Evolutionary conservation across 139 green algal species (phyloP), one percentile per base, ranked within the genome.

Genomic region (Chlorella sp.): DNA sequence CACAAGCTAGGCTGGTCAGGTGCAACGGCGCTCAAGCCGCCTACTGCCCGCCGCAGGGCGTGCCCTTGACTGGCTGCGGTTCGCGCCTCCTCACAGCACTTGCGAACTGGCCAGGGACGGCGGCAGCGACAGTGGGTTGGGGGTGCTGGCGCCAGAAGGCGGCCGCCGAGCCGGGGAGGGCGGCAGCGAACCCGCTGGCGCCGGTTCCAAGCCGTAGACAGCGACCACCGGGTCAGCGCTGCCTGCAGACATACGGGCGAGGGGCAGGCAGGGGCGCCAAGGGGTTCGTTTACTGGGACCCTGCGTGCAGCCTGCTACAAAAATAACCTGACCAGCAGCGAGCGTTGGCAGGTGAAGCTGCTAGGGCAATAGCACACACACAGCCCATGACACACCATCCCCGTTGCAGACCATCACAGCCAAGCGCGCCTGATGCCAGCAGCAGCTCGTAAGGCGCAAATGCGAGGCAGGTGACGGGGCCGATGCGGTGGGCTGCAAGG

Each of bases 381-480:
- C n/a, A n/a, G n/a, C n/a, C n/a, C n/a, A n/a, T 2, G 3, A 6
- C 30, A 26, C 30, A 11, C 19, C 26, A 26, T 5, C 64, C 38
- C 64, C 68, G 17, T 22, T 51, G 68, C 68, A n/a, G 38, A n/a
- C n/a, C 40, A 17, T 17, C 67, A 38, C 70, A 4, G 20, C 73
- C 22, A 54, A 0, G 65, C 48, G 88, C 90, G 16, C 92, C 95
- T 16, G 95, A 94, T 1, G 93, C 95, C 36, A 99, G 90, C 44
- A 94, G 80, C 1, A 94, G 90, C 48, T 92, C 90, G 92, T 96
- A 97, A 16, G 95, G 92, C 87, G 98, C 94, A 82, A 97, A 99
- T 19, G 89, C 90, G 74, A 99, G 90, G 77, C 81, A 92, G 40
- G 83, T 96, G 62, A 98, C 85, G 24, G 95, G 88, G 28, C 92